These are phyloP conservation scores for Plantago coronopus DNA, from an alignment of 305 asterid genomes.

Conservation along the genomic window DNA sequence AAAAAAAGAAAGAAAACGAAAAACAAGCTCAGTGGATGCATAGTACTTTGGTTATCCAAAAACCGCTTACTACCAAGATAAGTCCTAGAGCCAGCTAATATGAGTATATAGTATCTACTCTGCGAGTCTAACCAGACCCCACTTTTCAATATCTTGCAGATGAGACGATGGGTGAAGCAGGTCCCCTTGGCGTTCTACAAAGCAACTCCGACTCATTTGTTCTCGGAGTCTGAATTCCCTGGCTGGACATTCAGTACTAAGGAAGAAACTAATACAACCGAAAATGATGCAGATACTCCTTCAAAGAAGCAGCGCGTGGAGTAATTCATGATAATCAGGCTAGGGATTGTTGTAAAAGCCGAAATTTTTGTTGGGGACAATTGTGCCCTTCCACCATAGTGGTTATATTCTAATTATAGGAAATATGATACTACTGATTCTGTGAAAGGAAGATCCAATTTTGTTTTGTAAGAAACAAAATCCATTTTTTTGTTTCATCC, in stretches of 20 bases:
- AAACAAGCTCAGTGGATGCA: too few species aligned
- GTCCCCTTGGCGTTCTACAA: slow-evolving; percentile 87
- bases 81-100: too few species aligned
- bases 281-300: slow-evolving; percentile 24
- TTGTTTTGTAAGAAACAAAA: neutral
- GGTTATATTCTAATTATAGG: neutral
- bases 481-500: neutral
- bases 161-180: slow-evolving; percentile 80
- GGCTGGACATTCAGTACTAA: slow-evolving; percentile 70
- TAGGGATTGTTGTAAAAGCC: neutral
- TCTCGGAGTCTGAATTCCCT: slow-evolving; percentile 66
- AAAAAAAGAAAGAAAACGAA: too few species aligned
- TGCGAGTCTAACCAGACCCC: neutral
- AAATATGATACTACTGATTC: neutral
- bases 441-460: neutral
- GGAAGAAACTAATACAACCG: slow-evolving; percentile 22
- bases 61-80: too few species aligned
- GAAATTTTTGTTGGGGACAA: neutral
- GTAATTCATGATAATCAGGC: slow-evolving; percentile 9
- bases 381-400: neutral
- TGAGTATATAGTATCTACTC: neutral
- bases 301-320: slow-evolving; percentile 43
- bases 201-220: slow-evolving; percentile 59
- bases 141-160: slow-evolving; percentile 37
- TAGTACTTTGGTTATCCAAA: too few species aligned